These are phyloP conservation scores for Steccherinum ochraceum DNA, from an alignment of 768 basidiomycete genomes.

Conservation along the genomic window DNA sequence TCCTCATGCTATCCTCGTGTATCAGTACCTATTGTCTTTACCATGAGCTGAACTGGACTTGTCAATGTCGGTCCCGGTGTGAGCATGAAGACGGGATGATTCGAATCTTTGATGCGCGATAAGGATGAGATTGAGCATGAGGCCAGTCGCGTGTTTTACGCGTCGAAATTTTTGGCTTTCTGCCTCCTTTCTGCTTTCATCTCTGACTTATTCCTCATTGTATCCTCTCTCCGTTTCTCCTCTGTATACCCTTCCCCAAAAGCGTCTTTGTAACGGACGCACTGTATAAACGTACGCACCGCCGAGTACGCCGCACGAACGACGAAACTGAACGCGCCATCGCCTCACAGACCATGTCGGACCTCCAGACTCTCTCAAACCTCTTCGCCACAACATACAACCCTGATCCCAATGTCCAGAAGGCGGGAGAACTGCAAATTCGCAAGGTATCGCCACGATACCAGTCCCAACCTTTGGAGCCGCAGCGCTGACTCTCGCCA, in stretches of 20 bases:
- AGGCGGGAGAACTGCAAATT: constrained; percentile 81
- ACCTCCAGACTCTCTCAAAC: constrained; percentile 66
- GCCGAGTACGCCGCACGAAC: too few relatives aligned
- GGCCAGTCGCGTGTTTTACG: not conserved
- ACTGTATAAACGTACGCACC: not conserved
- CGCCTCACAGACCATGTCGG: constrained; percentile 41
- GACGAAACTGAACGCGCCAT: too few relatives aligned
- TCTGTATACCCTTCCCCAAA: not conserved
- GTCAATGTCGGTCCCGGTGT: too few relatives aligned
- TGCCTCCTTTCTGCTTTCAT: not conserved
- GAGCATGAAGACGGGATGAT: not conserved
- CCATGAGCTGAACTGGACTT: too few relatives aligned
- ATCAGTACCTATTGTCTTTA: too few relatives aligned
- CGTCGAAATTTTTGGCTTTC: not conserved
- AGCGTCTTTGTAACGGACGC: not conserved
- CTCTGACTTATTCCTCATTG: not conserved
- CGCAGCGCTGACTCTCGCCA: not conserved
- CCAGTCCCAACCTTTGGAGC: not conserved
- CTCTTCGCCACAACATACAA: constrained; percentile 79
- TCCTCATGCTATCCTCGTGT: too few relatives aligned
- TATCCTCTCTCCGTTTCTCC: not conserved
- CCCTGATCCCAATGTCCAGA: constrained; percentile 82
- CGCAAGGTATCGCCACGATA: constrained; percentile 50
- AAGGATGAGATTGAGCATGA: not conserved
- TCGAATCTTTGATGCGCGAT: not conserved